phyloP scores from a whole-genome alignment of 1,139 yeast genomes.

The Pneumocystis wakefieldiae region DNA sequence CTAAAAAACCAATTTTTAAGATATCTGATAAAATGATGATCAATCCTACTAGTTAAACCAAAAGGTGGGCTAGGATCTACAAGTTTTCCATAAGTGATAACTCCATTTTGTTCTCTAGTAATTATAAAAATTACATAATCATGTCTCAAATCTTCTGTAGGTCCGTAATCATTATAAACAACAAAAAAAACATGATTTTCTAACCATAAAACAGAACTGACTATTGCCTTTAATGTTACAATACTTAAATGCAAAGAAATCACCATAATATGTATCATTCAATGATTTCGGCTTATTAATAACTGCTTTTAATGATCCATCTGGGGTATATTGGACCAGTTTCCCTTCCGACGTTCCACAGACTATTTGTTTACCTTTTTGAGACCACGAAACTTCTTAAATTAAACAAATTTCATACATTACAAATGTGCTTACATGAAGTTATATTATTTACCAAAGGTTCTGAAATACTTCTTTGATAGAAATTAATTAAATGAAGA shows the following conservation, averaged over 20 bases:
- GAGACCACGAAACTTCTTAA: conserved; percentile 22
- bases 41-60: background rate
- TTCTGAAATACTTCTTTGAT: background rate
- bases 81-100: background rate
- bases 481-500: conserved; percentile 14
- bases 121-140: background rate
- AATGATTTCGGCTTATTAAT: conserved; percentile 18
- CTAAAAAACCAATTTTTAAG: background rate
- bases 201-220: conserved; percentile 15
- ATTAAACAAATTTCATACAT: background rate
- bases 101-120: background rate
- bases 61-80: conserved; percentile 1
- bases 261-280: conserved; percentile 8
- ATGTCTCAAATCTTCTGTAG: conserved; percentile 2
- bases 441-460: conserved; percentile 16
- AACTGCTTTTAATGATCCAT: conserved; percentile 18
- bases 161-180: conserved; percentile 15
- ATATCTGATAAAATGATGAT: background rate
- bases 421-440: conserved; percentile 9
- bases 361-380: conserved; percentile 24
- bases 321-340: conserved; percentile 17
- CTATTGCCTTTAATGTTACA: conserved; percentile 11
- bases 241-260: conserved; percentile 11
- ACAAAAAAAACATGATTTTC: conserved; percentile 19
- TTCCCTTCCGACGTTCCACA: conserved; percentile 19